Evolutionary conservation across 2,329 filamentous ascomycete genomes (phyloP).

Genomic region (Aspergillus oerlinghausenensis): DNA sequence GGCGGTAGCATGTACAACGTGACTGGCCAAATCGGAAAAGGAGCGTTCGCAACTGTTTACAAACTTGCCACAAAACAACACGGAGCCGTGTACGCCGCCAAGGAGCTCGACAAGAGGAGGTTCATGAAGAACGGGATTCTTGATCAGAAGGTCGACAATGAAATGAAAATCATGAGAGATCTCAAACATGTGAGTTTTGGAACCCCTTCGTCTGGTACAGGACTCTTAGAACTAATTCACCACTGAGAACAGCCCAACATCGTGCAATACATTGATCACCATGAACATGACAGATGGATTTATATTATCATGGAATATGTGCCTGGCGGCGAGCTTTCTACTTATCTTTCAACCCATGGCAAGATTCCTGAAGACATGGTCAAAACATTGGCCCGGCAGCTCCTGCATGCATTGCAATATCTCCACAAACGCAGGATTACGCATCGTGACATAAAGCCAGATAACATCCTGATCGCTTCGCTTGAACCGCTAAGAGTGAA

Average conservation of each 20-base stretch:
- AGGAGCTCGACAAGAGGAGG: conserved; percentile 87
- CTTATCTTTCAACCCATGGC: conserved; percentile 59
- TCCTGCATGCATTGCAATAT: conserved; percentile 78
- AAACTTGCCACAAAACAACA: conserved; percentile 81
- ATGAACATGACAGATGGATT: conserved; percentile 73
- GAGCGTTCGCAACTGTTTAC: conserved; percentile 92
- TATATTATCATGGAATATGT: conserved; percentile 98
- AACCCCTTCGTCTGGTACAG: not conserved
- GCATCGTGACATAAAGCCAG: conserved; percentile 96
- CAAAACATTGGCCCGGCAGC: conserved; percentile 62
- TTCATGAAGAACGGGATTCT: conserved; percentile 90
- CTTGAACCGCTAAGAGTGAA: conserved; percentile 75
- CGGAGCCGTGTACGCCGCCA: conserved; percentile 80
- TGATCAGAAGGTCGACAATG: conserved; percentile 89
- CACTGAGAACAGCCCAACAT: conserved; percentile 64
- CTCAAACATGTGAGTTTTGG: conserved; percentile 67
- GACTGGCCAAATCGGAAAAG: conserved; percentile 76
- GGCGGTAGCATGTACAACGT: conserved; percentile 83
- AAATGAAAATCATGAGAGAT: conserved; percentile 91
- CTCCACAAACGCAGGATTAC: conserved; percentile 86
- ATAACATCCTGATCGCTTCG: conserved; percentile 85
- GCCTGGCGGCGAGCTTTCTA: conserved; percentile 74
- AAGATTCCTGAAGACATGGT: conserved; percentile 63
- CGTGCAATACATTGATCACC: conserved; percentile 83
- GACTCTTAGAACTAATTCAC: conserved; percentile 8